phyloP scores from a whole-genome alignment of 139 green algal species.

The Nannochloris sp. region DNA sequence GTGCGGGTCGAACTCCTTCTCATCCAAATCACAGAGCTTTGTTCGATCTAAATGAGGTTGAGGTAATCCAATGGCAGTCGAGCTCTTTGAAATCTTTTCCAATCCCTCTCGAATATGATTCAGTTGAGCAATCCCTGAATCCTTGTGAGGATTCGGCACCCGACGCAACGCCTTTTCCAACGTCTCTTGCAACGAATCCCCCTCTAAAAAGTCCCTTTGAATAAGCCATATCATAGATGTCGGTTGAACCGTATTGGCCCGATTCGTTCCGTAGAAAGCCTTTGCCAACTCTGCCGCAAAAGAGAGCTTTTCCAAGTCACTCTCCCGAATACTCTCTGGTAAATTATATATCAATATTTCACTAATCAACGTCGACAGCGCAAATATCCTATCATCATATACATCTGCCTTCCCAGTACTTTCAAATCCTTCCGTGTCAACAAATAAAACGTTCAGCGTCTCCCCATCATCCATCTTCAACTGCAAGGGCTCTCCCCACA shows the following conservation, averaged over 20 bases:
- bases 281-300: constrained; percentile 85
- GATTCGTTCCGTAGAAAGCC: constrained; percentile 41
- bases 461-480: constrained; percentile 18
- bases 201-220: constrained; percentile 84
- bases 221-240: constrained; percentile 88
- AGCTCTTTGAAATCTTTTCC: constrained; percentile 43
- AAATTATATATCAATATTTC: constrained; percentile 82
- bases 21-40: constrained; percentile 44
- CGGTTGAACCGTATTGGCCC: constrained; percentile 29
- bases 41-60: constrained; percentile 89
- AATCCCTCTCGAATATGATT: constrained; percentile 17
- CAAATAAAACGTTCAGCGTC: constrained; percentile 49
- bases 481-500: constrained; percentile 68
- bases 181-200: constrained; percentile 57
- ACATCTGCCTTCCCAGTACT: constrained; percentile 69
- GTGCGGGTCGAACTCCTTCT: constrained; percentile 26
- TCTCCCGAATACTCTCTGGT: constrained; percentile 78
- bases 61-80: constrained; percentile 54
- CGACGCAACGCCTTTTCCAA: constrained; percentile 51
- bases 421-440: constrained; percentile 95
- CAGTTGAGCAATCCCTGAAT: constrained; percentile 41
- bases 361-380: constrained; percentile 66
- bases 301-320: constrained; percentile 80
- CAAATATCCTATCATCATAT: constrained; percentile 95
- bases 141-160: constrained; percentile 64